phyloP scores from a whole-genome alignment of 208 protist species.

The Acanthamoeba sp. region DNA sequence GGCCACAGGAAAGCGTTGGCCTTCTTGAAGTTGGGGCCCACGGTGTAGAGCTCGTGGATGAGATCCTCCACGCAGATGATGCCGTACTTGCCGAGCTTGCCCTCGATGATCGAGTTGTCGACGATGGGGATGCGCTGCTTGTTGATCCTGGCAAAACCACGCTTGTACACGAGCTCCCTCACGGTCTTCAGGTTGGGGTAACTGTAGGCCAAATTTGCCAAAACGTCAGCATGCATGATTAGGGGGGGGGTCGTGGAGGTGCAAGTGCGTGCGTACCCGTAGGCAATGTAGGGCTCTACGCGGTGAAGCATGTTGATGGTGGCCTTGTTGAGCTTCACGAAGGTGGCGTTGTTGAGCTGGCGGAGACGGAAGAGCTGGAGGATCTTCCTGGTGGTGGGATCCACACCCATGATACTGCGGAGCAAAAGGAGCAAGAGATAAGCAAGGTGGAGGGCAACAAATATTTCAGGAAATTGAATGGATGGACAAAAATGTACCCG shows the following conservation, averaged over 20 bases:
- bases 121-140: constrained; percentile 97
- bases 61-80: constrained; percentile 99
- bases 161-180: constrained; percentile 99
- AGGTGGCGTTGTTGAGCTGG: constrained; percentile 99
- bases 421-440: not conserved
- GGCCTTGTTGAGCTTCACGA: constrained; percentile 99
- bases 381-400: constrained; percentile 98
- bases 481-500: constrained; percentile 90
- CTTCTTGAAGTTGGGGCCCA: constrained; percentile 98
- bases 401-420: constrained; percentile 98
- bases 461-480: not conserved
- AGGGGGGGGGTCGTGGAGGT: not conserved
- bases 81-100: constrained; percentile 95
- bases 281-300: constrained; percentile 99
- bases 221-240: not conserved
- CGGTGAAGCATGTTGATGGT: constrained; percentile 99
- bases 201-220: constrained; percentile 58
- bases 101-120: constrained; percentile 95
- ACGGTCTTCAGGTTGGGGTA: constrained; percentile 98
- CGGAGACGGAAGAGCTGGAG: constrained; percentile 98
- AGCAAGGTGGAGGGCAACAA: constrained; percentile 13
- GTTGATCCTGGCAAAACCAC: constrained; percentile 98
- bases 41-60: constrained; percentile 99
- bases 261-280: constrained; percentile 90
- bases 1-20: constrained; percentile 99